Base-by-base conservation (phyloP, 1,139 yeast genomes). In the Scheffersomyces illinoinensis region DNA sequence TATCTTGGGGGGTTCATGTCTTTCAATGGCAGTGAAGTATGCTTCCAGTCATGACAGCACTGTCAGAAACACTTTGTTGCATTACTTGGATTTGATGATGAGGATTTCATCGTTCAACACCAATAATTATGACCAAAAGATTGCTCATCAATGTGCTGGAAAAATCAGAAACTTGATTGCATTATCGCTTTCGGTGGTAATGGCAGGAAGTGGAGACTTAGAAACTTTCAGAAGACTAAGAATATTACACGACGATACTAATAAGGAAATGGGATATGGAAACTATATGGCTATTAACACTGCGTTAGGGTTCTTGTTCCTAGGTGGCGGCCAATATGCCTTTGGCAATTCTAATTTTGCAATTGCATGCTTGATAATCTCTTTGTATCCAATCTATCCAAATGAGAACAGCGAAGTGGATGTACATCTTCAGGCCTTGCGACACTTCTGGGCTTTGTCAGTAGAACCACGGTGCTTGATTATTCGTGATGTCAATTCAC, bases 251-350 rank as follows among this genome's bases (percentile, higher is more conserved):
- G 89, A 85, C 23, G 83, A 82, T 33, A 82, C 86, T 0, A 79
- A 76, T 51, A 77, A 76, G 47, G 78, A 77, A 19, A 75, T 79
- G 57, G 79, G 81, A 3, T 92, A 84, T 71, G 97, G 97, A 0
- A 85, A 86, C 61, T 91, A 85, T 69, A 85, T 91, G 87, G 93
- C 96, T 0, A 81, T 88, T 2, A 92, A 90, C 67, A 84, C 91
- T 78, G 91, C 97, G 0, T 74, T 95, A 54, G 99, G 99, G 1
- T 87, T 93, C 64, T 76, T 95, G 58, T 93, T 95, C 68, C 74
- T 95, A 52, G 97, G 98, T 0, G 96, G 97, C 5, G 98, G 98
- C 0, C 97, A 92, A 71, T 92, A 87, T 74, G 95, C 97, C 0
- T 85, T 95, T 62, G 82, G 85, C 46, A 82, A 82, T 52, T 80